These are phyloP conservation scores for Chionographis japonica DNA, from an alignment of 106 monocot genomes.

Conservation along the genomic window DNA sequence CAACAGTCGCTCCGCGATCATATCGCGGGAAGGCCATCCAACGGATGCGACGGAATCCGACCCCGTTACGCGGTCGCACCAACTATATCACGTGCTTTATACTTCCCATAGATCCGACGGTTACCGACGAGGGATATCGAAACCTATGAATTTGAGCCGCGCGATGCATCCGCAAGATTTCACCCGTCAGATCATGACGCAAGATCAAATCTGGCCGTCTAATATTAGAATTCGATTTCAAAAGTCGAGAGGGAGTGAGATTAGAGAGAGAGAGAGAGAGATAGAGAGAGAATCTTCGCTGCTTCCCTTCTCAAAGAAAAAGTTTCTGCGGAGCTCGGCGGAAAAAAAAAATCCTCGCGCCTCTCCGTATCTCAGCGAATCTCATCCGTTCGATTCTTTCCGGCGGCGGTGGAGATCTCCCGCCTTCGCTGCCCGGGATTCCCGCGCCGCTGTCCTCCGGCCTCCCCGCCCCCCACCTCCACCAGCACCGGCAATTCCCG, in stretches of 20 bases:
- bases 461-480: too few species aligned
- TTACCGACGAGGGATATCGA: not conserved
- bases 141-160: constrained; percentile 28
- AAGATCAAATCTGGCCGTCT: constrained; percentile 11
- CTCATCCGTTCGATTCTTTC: not conserved
- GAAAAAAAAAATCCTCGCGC: not conserved
- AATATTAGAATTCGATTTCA: constrained; percentile 52
- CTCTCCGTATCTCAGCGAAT: not conserved
- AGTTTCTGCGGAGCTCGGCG: not conserved
- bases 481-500: not conserved
- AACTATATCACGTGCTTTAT: too few species aligned
- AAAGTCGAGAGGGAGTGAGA: constrained; percentile 38
- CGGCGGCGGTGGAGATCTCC: not conserved
- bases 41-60: too few species aligned
- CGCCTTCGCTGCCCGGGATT: not conserved
- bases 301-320: constrained; percentile 4
- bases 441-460: not conserved
- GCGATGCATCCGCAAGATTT: constrained; percentile 6
- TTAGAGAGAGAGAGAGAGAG: constrained; percentile 10
- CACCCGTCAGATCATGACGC: constrained; percentile 13
- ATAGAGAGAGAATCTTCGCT: not conserved
- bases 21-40: too few species aligned
- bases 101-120: constrained; percentile 12
- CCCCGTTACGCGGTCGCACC: too few species aligned
- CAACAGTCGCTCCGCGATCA: too few species aligned